These are phyloP conservation scores for Phytophthora sp. DNA, from an alignment of 352 stramenopile species.

Conservation along the genomic window DNA sequence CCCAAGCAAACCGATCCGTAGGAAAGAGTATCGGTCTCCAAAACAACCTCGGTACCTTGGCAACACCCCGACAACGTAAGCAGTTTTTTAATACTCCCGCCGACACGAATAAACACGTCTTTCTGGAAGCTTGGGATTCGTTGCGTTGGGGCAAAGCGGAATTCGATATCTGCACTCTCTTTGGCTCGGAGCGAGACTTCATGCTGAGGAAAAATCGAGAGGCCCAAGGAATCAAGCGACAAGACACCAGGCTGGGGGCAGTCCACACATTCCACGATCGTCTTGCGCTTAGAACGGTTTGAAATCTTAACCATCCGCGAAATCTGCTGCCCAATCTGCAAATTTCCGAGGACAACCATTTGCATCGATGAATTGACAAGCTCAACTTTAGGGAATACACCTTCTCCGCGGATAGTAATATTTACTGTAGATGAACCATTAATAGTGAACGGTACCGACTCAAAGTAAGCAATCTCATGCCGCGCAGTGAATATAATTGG, in stretches of 20 bases:
- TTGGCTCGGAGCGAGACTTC: slow-evolving; percentile 77
- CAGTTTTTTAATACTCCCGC: slow-evolving; percentile 76
- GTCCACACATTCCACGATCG: slow-evolving; percentile 66
- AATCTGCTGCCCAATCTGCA: slow-evolving; percentile 84
- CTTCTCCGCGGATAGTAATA: slow-evolving; percentile 76
- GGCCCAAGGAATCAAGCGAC: slow-evolving; percentile 48
- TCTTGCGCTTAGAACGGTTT: slow-evolving; percentile 86
- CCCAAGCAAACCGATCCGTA: slow-evolving; percentile 92
- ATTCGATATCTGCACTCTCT: slow-evolving; percentile 78
- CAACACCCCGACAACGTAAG: slow-evolving; percentile 85
- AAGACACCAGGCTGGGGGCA: slow-evolving; percentile 21
- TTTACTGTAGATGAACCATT: slow-evolving; percentile 88
- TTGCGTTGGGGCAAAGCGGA: slow-evolving; percentile 74
- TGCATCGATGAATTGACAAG: slow-evolving; percentile 89
- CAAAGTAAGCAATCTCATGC: slow-evolving; percentile 83
- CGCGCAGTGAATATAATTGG: slow-evolving; percentile 89
- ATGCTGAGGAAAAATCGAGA: slow-evolving; percentile 71
- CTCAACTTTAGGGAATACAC: slow-evolving; percentile 84
- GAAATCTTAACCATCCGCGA: slow-evolving; percentile 79
- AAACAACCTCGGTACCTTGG: slow-evolving; percentile 90
- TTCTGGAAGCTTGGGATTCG: slow-evolving; percentile 71
- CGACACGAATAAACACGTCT: slow-evolving; percentile 65
- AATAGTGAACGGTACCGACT: slow-evolving; percentile 90
- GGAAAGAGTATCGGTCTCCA: slow-evolving; percentile 89
- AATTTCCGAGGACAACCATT: slow-evolving; percentile 76